Evolutionary conservation across 768 basidiomycete genomes (phyloP).

Genomic region (Pleurotus sapidus): DNA sequence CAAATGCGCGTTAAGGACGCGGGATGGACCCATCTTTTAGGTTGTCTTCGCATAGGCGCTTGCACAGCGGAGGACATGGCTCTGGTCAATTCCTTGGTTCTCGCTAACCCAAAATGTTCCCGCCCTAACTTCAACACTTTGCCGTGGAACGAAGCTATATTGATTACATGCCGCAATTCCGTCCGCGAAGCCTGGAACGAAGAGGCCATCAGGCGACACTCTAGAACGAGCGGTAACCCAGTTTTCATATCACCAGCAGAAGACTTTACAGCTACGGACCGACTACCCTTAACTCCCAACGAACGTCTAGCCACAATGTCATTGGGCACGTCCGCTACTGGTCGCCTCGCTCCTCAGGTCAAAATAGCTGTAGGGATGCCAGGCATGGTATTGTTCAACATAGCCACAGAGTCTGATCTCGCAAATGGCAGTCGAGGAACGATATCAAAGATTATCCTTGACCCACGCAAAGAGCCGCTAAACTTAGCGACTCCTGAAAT

Average conservation of each 20-base stretch:
- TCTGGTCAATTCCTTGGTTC: slow-evolving; percentile 20
- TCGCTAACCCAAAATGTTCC: slow-evolving; percentile 11
- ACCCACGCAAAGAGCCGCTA: background rate
- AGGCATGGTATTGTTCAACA: background rate
- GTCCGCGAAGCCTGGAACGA: slow-evolving; percentile 26
- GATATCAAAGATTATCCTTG: background rate
- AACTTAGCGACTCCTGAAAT: background rate
- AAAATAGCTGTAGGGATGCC: background rate
- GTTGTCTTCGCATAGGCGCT: no score
- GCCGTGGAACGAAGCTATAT: slow-evolving; percentile 14
- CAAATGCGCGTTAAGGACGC: slow-evolving; percentile 24
- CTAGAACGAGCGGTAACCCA: slow-evolving; percentile 8
- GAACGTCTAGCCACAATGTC: slow-evolving; percentile 8
- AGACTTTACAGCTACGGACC: slow-evolving; percentile 15
- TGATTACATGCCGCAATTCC: slow-evolving; percentile 29
- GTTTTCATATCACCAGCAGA: slow-evolving; percentile 23
- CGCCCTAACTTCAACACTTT: slow-evolving; percentile 21
- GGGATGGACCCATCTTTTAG: no score
- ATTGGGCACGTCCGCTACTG: slow-evolving; percentile 4
- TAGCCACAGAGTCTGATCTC: background rate
- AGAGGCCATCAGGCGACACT: slow-evolving; percentile 16
- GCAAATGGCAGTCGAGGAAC: background rate
- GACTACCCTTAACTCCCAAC: background rate
- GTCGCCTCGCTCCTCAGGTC: background rate
- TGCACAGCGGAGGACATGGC: slow-evolving; percentile 19